A percentile compares a stretch with the other conserved stretches of the same genome.
These are phyloP conservation scores for Penicillium sp. DNA, from an alignment of 2,329 filamentous ascomycete genomes.

Conservation along the genomic window DNA sequence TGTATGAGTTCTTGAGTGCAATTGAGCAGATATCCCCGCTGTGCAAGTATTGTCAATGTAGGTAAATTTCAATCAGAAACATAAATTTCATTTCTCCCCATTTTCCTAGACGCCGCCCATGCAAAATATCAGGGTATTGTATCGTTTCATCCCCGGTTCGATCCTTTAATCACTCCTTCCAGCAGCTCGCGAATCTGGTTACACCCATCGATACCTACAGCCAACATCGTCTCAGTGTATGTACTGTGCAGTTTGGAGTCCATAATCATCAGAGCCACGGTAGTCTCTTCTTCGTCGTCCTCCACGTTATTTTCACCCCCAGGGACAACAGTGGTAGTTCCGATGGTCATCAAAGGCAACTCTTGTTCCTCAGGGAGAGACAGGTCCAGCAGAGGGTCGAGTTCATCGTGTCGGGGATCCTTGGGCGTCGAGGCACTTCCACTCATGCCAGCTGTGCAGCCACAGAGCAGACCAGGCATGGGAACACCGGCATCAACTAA, in stretches of 20 bases:
- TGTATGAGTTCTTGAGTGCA: constrained; percentile 6
- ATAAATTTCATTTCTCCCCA: background rate
- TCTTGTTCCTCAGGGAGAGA: constrained; percentile 61
- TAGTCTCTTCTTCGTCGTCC: constrained; percentile 47
- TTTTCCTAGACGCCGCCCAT: constrained; percentile 8
- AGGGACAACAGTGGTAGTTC: constrained; percentile 54
- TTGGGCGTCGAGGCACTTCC: constrained; percentile 44
- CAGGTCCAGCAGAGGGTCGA: constrained; percentile 46
- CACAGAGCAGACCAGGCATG: constrained; percentile 87
- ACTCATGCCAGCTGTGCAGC: constrained; percentile 78
- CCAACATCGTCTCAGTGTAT: constrained; percentile 86
- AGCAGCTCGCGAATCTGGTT: constrained; percentile 79
- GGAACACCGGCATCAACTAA: constrained; percentile 93
- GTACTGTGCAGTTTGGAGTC: constrained; percentile 81
- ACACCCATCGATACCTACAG: constrained; percentile 88
- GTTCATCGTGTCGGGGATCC: constrained; percentile 41
- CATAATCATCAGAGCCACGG: constrained; percentile 76
- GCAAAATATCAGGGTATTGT: constrained; percentile 14
- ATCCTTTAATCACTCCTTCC: constrained; percentile 72
- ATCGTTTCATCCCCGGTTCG: constrained; percentile 15
- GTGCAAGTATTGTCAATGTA: background rate
- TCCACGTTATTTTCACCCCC: constrained; percentile 58
- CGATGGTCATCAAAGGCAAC: constrained; percentile 83
- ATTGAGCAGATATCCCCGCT: constrained; percentile 25
- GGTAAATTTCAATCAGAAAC: background rate